phyloP scores from a whole-genome alignment of 352 stramenopile genomes.

The Globisporangium carolinianum region DNA sequence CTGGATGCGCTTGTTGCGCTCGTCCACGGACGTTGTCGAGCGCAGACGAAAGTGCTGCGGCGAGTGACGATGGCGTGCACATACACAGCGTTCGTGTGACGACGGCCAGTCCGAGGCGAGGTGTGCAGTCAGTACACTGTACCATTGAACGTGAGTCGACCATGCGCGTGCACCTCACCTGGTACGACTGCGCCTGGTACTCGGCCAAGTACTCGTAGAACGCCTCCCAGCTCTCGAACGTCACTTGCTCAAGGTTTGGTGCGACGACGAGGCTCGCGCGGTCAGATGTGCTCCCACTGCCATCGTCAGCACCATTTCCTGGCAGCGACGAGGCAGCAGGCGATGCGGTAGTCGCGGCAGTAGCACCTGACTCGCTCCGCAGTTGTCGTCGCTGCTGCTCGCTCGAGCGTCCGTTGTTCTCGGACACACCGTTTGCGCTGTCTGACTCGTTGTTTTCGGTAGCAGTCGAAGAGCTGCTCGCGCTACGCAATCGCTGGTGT shows the following conservation, averaged over 20 bases:
- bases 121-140: neutral
- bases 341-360: neutral
- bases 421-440: neutral
- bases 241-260: neutral
- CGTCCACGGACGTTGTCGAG: conserved; percentile 3
- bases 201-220: neutral
- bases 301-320: neutral
- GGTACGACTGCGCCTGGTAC: conserved; percentile 1
- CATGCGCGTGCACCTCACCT: neutral
- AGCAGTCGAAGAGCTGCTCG: neutral
- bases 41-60: conserved; percentile 2
- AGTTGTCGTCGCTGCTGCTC: neutral
- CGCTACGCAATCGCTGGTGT: neutral
- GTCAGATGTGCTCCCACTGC: neutral
- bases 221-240: conserved; percentile 3
- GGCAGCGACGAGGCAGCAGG: neutral
- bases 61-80: too few relatives aligned
- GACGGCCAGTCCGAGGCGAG: too few relatives aligned
- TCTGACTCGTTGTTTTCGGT: neutral
- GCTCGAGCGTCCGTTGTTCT: neutral
- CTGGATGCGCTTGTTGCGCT: conserved; percentile 2
- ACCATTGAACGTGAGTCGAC: neutral
- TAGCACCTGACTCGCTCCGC: neutral
- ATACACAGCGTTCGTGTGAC: too few relatives aligned
- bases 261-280: neutral